Evolutionary conservation across 768 basidiomycete species (phyloP).

Genomic region (Boletus pseudo-olivaceus): DNA sequence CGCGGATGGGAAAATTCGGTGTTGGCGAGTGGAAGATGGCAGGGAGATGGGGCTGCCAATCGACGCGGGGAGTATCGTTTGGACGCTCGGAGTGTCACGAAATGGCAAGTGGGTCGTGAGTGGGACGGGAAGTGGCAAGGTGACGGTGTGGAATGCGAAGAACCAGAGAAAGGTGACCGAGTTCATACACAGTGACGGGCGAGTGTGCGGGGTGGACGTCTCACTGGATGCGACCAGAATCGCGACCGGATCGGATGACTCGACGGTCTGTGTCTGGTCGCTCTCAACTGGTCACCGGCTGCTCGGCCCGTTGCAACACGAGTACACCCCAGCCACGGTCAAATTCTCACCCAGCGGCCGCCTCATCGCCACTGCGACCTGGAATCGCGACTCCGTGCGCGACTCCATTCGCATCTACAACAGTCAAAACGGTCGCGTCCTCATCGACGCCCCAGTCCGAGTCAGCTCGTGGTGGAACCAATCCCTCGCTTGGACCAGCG

Average conservation of each 20-base stretch:
- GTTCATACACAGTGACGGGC: neutral
- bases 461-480: no score
- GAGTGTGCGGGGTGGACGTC: neutral
- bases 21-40: neutral
- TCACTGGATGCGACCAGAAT: neutral
- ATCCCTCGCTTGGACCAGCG: neutral
- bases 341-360: neutral
- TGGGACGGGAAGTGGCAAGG: neutral
- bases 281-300: neutral
- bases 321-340: rapidly evolving
- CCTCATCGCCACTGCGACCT: neutral
- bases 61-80: neutral
- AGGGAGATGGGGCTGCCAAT: neutral
- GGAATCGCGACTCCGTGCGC: no score
- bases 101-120: neutral
- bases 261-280: neutral
- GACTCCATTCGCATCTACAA: neutral
- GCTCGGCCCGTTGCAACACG: neutral
- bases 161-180: neutral
- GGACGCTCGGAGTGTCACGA: neutral
- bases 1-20: neutral
- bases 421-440: neutral
- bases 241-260: neutral
- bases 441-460: neutral
- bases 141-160: neutral